A percentile compares a stretch with the other conserved stretches of the same genome.
Conservation (phyloP, 2,329 filamentous ascomycete species). For the Cercospora citrullina region DNA sequence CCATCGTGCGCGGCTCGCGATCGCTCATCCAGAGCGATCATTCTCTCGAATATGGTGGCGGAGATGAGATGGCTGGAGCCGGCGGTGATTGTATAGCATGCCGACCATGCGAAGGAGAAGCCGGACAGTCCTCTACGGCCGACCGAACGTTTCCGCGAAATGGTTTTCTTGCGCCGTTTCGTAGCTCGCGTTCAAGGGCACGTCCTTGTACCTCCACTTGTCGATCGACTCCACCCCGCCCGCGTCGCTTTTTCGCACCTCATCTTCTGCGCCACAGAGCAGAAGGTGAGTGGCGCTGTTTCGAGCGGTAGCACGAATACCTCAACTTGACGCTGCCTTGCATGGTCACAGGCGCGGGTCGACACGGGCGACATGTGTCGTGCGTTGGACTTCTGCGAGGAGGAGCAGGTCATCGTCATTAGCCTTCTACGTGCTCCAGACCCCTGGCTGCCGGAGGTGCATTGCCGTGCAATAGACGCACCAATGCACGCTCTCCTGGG, state of each 20-base stretch:
- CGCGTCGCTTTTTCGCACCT: not conserved
- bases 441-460: slow-evolving; percentile 20
- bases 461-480: slow-evolving; percentile 16
- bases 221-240: not conserved
- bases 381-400: not conserved
- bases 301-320: not conserved
- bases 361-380: not conserved
- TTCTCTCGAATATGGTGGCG: not conserved
- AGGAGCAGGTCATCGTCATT: not conserved
- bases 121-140: not conserved
- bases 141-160: slow-evolving; percentile 4
- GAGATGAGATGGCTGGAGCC: not conserved
- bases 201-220: not conserved
- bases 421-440: not conserved
- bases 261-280: slow-evolving; percentile 1
- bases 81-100: not conserved
- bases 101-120: not conserved
- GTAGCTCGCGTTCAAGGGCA: not conserved
- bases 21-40: not conserved
- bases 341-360: not conserved
- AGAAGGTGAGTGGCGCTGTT: not conserved
- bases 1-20: not conserved
- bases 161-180: not conserved
- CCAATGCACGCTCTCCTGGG: slow-evolving; percentile 27
- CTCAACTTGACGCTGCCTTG: slow-evolving; percentile 3